phyloP scores from a whole-genome alignment of 1,139 yeast species.

The Debaryomycetaceae sp. region DNA sequence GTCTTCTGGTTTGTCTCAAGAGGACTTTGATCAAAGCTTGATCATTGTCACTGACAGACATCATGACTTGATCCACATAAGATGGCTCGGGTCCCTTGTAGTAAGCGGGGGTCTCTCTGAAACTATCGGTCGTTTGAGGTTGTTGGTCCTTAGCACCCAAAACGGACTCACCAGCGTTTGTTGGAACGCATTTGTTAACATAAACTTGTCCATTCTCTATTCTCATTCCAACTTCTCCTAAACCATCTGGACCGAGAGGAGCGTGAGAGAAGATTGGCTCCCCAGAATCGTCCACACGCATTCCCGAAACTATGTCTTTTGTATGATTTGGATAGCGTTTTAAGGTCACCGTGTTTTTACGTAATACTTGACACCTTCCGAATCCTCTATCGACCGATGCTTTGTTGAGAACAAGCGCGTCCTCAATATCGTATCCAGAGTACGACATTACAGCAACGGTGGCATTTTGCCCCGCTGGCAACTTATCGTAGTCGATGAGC shows the following conservation, averaged over 20 bases:
- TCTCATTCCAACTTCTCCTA: constrained; percentile 92
- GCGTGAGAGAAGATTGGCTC: constrained; percentile 83
- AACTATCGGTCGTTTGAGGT: constrained; percentile 47
- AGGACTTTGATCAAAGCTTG: constrained; percentile 91
- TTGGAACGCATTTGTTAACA: constrained; percentile 89
- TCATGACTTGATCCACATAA: constrained; percentile 95
- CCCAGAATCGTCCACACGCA: constrained; percentile 79
- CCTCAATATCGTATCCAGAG: constrained; percentile 99
- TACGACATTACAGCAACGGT: constrained; percentile 99
- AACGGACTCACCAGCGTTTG: constrained; percentile 76
- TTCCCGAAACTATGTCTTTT: constrained; percentile 85
- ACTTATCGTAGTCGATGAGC: constrained; percentile 87
- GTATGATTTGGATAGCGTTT: constrained; percentile 94
- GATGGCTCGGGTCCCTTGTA: constrained; percentile 96
- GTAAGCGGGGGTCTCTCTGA: constrained; percentile 85
- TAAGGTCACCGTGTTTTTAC: constrained; percentile 84
- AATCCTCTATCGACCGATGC: constrained; percentile 94
- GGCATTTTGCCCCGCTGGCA: constrained; percentile 99
- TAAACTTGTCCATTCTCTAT: constrained; percentile 92
- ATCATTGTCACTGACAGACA: constrained; percentile 92
- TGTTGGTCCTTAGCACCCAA: constrained; percentile 39
- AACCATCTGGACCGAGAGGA: constrained; percentile 89
- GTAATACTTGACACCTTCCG: constrained; percentile 96
- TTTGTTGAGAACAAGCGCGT: constrained; percentile 92
- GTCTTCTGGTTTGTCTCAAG: constrained; percentile 93